Conservation (phyloP, 2,329 filamentous ascomycete species). For the Lojkania enalia region DNA sequence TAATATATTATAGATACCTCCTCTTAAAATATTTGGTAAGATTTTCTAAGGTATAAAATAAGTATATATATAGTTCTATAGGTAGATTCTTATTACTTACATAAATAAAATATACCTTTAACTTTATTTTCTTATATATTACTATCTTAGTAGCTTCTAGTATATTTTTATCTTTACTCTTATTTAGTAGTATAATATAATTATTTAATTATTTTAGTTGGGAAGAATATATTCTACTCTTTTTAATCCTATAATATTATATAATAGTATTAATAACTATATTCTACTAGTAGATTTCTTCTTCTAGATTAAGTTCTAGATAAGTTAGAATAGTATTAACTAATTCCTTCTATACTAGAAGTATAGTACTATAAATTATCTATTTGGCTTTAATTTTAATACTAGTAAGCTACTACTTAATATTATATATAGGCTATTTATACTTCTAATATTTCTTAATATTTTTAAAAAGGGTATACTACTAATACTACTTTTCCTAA, state of each 20-base stretch:
- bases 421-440: conserved; percentile 4
- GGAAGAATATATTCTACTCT: not conserved
- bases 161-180: conserved; percentile 1
- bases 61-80: conserved; percentile 2
- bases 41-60: conserved; percentile 2
- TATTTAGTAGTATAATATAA: not conserved
- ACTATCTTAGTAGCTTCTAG: conserved; percentile 2
- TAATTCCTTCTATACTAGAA: conserved; percentile 1
- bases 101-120: conserved; percentile 1
- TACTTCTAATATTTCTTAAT: conserved; percentile 7
- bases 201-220: not conserved
- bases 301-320: not conserved
- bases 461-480: conserved; percentile 2
- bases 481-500: not conserved
- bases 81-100: no score
- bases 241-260: conserved; percentile 1
- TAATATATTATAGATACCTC: conserved; percentile 6
- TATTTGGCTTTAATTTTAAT: not conserved
- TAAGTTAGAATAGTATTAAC: not conserved
- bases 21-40: conserved; percentile 10
- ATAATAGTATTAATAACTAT: conserved; percentile 1
- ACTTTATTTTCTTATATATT: conserved; percentile 1
- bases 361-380: not conserved
- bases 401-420: conserved; percentile 7
- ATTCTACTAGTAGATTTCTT: not conserved